Evolutionary conservation across 2,329 filamentous ascomycete species (phyloP).

Genomic region (Juglanconis sp.): DNA sequence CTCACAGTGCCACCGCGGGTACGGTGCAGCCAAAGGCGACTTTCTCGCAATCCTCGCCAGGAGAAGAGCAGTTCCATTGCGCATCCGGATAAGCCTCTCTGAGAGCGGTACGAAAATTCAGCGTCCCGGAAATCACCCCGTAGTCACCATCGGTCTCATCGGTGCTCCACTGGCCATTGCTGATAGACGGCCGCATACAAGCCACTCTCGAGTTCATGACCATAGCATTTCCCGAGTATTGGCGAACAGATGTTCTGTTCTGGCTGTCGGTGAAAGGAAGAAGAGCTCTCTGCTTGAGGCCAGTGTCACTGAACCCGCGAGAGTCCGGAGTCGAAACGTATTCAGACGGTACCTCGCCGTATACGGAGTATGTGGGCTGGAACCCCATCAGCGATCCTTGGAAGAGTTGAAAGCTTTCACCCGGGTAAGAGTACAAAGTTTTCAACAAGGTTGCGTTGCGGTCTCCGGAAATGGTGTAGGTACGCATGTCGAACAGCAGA

Average conservation of each 20-base stretch:
- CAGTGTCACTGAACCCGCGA: constrained; percentile 5
- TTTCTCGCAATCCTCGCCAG: too few species aligned
- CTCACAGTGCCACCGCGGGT: too few species aligned
- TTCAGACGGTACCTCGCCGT: not conserved
- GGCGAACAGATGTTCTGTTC: not conserved
- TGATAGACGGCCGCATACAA: not conserved
- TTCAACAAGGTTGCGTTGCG: not conserved
- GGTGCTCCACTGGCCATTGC: not conserved
- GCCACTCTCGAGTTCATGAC: constrained; percentile 1
- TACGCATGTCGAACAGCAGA: not conserved
- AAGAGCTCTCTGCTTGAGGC: not conserved
- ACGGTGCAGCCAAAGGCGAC: too few species aligned
- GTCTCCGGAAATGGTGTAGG: not conserved
- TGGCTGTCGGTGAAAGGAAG: not conserved
- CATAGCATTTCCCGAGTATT: not conserved
- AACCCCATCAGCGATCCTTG: not conserved
- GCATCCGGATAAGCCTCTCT: not conserved
- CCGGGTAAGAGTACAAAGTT: not conserved
- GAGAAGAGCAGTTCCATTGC: not conserved
- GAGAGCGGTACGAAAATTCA: not conserved
- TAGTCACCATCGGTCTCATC: not conserved
- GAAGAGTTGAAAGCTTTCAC: not conserved
- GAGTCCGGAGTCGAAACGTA: not conserved
- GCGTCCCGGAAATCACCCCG: not conserved
- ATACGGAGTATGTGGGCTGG: not conserved